phyloP scores from a whole-genome alignment of 805 yeast species.

The Myxozyma neotropica region DNA sequence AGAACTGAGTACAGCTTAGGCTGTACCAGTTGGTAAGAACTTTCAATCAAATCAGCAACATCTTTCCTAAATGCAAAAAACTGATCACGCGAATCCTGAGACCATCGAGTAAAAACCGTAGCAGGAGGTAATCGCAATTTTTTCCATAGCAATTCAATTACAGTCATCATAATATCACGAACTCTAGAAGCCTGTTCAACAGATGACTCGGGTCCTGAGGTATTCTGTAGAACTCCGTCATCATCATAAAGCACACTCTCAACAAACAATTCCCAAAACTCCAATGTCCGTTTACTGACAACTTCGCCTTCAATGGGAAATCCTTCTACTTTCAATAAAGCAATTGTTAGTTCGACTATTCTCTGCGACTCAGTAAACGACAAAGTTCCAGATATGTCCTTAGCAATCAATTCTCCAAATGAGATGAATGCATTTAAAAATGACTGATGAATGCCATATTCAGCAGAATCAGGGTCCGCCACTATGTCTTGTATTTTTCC shows the following conservation, averaged over 20 bases:
- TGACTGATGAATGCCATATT: slow-evolving; percentile 36
- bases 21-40: slow-evolving; percentile 67
- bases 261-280: slow-evolving; percentile 34
- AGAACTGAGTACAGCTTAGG: slow-evolving; percentile 52
- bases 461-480: slow-evolving; percentile 44
- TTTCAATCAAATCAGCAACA: slow-evolving; percentile 75
- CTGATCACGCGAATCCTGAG: slow-evolving; percentile 51
- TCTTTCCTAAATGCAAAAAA: slow-evolving; percentile 71
- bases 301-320: slow-evolving; percentile 27
- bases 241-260: slow-evolving; percentile 26
- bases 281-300: slow-evolving; percentile 30
- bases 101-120: slow-evolving; percentile 36
- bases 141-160: slow-evolving; percentile 36
- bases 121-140: slow-evolving; percentile 21
- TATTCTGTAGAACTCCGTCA: slow-evolving; percentile 5
- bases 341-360: slow-evolving; percentile 16
- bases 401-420: slow-evolving; percentile 29
- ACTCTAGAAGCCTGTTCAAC: neutral
- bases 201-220: neutral
- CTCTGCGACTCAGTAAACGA: slow-evolving; percentile 1
- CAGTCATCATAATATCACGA: slow-evolving; percentile 28
- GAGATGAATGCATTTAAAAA: slow-evolving; percentile 24
- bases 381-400: slow-evolving; percentile 13
- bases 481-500: slow-evolving; percentile 42
- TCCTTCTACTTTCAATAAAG: slow-evolving; percentile 23